These are phyloP conservation scores for Polygonum aviculare DNA, from an alignment of 148 eudicot genomes.

Conservation along the genomic window DNA sequence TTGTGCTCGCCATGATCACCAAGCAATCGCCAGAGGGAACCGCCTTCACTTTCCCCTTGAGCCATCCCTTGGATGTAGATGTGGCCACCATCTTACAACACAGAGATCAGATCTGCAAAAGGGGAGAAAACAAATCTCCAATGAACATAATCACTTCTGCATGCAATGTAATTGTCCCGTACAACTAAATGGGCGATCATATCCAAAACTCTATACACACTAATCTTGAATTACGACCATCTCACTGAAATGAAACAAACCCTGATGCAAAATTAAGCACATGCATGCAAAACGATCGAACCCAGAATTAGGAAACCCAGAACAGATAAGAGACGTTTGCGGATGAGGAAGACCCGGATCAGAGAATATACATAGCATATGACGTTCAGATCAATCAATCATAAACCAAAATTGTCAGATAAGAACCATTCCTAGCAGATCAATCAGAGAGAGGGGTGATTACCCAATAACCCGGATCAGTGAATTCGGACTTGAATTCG, in stretches of 20 bases:
- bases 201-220: not conserved
- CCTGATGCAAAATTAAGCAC: not conserved
- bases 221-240: not conserved
- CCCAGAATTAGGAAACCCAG: not conserved
- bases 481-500: conserved; percentile 4
- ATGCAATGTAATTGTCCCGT: not conserved
- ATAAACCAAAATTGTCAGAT: no score
- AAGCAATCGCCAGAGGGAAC: conserved; percentile 89
- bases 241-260: no score
- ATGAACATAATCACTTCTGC: not conserved
- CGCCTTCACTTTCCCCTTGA: conserved; percentile 85
- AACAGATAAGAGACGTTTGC: not conserved
- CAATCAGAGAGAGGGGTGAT: not conserved
- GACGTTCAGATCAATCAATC: no score
- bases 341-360: no score
- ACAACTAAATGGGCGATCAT: not conserved
- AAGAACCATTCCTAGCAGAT: not conserved
- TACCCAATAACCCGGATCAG: not conserved
- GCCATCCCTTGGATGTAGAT: conserved; percentile 52
- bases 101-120: conserved; percentile 15
- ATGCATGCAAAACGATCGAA: not conserved
- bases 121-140: not conserved
- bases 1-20: conserved; percentile 65
- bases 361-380: no score
- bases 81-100: conserved; percentile 44